These are phyloP conservation scores for Drechslera avenae DNA, from an alignment of 2,329 filamentous ascomycete genomes.

Conservation along the genomic window DNA sequence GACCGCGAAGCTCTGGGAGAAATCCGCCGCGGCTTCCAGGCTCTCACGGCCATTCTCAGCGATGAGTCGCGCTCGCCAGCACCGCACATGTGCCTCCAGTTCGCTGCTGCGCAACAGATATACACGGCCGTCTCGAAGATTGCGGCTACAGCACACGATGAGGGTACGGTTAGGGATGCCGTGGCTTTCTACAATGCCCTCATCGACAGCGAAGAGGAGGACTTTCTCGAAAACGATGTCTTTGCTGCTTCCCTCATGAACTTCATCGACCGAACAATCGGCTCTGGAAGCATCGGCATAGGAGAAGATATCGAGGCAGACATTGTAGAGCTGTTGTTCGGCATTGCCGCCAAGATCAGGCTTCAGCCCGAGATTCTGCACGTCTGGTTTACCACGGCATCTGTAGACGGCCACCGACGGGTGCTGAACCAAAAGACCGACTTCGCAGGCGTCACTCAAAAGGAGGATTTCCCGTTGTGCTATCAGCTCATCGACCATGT, in stretches of 20 bases:
- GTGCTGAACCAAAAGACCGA: conserved; percentile 62
- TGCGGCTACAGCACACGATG: conserved; percentile 80
- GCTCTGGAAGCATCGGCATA: conserved; percentile 73
- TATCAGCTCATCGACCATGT: conserved; percentile 97
- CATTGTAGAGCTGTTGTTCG: conserved; percentile 91
- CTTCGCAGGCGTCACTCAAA: conserved; percentile 82
- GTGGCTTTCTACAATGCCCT: conserved; percentile 88
- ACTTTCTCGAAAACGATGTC: conserved; percentile 82
- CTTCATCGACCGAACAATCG: conserved; percentile 78
- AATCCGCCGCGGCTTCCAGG: conserved; percentile 61
- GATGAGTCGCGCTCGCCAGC: conserved; percentile 88
- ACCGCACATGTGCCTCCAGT: conserved; percentile 89
- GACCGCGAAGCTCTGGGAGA: conserved; percentile 57
- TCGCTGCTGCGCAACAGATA: conserved; percentile 82
- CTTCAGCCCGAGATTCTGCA: conserved; percentile 84
- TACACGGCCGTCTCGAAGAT: conserved; percentile 91
- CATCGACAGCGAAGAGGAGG: conserved; percentile 95
- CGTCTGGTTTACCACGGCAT: conserved; percentile 79
- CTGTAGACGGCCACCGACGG: conserved; percentile 48
- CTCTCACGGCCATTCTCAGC: conserved; percentile 71
- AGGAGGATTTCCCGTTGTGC: conserved; percentile 93
- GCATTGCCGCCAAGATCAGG: conserved; percentile 94
- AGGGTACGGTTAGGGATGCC: conserved; percentile 82
- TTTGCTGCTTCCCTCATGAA: conserved; percentile 90
- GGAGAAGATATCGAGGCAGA: conserved; percentile 83